phyloP scores from a whole-genome alignment of 108 stramenopile genomes.

The Nitzschia sp. region DNA sequence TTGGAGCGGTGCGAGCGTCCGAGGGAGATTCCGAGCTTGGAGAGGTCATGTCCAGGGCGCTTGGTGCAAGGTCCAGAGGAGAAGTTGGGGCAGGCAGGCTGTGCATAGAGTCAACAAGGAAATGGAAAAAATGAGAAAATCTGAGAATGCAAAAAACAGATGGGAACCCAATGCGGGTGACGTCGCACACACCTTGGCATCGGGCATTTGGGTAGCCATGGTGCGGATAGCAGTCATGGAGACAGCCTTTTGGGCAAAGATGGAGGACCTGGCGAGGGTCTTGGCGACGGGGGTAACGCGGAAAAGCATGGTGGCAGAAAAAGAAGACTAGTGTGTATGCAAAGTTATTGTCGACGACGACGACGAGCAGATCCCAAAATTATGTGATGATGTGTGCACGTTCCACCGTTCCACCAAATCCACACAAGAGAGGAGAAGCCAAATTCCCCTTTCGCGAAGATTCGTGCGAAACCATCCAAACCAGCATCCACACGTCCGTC shows the following conservation, averaged over 20 bases:
- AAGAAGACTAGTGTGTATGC: no score
- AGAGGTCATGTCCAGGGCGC: constrained; percentile 91
- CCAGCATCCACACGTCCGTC: no score
- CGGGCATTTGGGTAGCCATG: constrained; percentile 50
- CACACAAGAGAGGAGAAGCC: no score
- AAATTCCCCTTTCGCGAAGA: no score
- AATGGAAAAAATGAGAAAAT: not conserved
- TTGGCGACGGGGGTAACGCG: constrained; percentile 42
- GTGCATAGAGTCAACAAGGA: not conserved
- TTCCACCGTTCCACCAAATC: no score
- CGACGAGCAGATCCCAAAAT: no score
- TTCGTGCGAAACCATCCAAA: no score
- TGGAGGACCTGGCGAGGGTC: constrained; percentile 30
- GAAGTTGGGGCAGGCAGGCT: constrained; percentile 88
- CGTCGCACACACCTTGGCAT: constrained; percentile 40
- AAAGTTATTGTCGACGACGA: no score
- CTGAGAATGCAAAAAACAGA: not conserved
- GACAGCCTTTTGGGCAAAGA: constrained; percentile 14
- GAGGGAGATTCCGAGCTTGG: constrained; percentile 67
- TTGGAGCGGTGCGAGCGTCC: constrained; percentile 98
- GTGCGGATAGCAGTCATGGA: constrained; percentile 45
- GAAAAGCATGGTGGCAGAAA: constrained; percentile 26
- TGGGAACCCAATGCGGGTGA: not conserved
- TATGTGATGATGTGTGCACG: no score
- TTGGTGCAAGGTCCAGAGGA: constrained; percentile 98